Evolutionary conservation across 306 rosid genomes (phyloP), one percentile per base, ranked within the genome.

Genomic region (Crotalaria pallida): DNA sequence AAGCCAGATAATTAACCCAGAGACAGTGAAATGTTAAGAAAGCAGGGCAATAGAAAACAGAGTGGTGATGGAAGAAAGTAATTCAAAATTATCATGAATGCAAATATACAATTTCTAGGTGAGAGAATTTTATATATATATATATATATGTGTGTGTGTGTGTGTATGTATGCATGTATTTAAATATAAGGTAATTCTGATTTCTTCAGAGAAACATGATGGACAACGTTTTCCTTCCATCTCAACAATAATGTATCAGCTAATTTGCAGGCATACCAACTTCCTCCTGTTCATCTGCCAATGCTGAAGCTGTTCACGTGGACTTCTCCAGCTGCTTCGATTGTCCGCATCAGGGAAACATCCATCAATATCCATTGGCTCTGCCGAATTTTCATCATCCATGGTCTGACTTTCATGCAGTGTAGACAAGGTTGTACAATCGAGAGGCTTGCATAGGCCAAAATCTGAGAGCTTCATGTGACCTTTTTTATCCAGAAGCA

Each of bases 391-490:
- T 80, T 74, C 98, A 82, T 87, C 96, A 79, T 81, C 95, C 88
- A 87, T 79, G 58, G 89, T 59, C 80, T 85, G 87, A 83, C 88
- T 85, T 86, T 90, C 98, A 85, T 94, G 96, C 82, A 94, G 88
- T 69, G 94, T 85, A 73, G 97, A 83, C 81, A 95, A 78, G 82
- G 96, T 84, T 65, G 79, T 78, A 84, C 96, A 90, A 81, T 94
- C 95, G 36, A 94, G 91, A 72, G 98, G 98, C 86, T 94, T 94
- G 77, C 98, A 94, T 52, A 94, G 98, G 60, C 98, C 98, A 65
- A 94, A 94, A 87, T 94, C 98, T 21, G 98, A 94, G 81, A 94
- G 98, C 84, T 94, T 94, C 98, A 94, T 94, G 80, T 94, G 97
- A 45, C 98, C 98, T 44, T 78, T 84, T 85, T 82, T 94, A 80